Conservation (phyloP, 2,329 filamentous ascomycete species). For the Fusarium pseudocircinatum region DNA sequence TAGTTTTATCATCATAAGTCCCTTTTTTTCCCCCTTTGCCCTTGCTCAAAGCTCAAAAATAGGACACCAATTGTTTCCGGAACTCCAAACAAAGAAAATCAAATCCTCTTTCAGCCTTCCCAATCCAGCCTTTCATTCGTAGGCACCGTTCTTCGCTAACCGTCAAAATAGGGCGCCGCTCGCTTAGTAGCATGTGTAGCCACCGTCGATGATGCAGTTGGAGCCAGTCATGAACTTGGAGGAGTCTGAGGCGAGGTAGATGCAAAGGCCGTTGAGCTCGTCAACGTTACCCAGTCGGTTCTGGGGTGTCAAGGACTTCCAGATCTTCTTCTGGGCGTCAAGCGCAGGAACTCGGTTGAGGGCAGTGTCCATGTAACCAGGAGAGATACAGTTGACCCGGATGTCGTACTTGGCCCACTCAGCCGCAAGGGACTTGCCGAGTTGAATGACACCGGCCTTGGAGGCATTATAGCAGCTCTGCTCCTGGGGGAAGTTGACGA, state of each 20-base stretch:
- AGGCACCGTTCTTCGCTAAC: neutral
- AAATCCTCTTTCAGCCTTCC: neutral
- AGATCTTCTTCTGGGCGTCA: slow-evolving; percentile 84
- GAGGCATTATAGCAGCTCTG: slow-evolving; percentile 86
- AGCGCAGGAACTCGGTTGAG: slow-evolving; percentile 81
- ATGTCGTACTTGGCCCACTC: slow-evolving; percentile 87
- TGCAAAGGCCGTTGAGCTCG: slow-evolving; percentile 80
- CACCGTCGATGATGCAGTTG: slow-evolving; percentile 77
- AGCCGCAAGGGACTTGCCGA: slow-evolving; percentile 82
- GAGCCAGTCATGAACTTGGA: slow-evolving; percentile 81
- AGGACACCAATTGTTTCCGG: slow-evolving; percentile 16
- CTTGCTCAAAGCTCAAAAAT: slow-evolving; percentile 2
- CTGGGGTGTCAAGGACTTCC: slow-evolving; percentile 78
- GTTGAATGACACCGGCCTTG: slow-evolving; percentile 81
- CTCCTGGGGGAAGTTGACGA: slow-evolving; percentile 88
- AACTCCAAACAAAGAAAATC: slow-evolving; percentile 37
- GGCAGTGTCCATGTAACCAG: slow-evolving; percentile 88
- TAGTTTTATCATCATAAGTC: slow-evolving; percentile 29
- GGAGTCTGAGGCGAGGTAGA: slow-evolving; percentile 79
- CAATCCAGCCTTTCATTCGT: neutral
- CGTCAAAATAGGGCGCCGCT: slow-evolving; percentile 9
- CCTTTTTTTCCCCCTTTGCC: slow-evolving; percentile 7
- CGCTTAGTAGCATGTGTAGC: slow-evolving; percentile 70
- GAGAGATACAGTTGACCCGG: slow-evolving; percentile 85
- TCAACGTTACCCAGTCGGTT: slow-evolving; percentile 76